Base-by-base conservation (phyloP, 768 basidiomycete genomes). In the Cystofilobasidium capitatum region DNA sequence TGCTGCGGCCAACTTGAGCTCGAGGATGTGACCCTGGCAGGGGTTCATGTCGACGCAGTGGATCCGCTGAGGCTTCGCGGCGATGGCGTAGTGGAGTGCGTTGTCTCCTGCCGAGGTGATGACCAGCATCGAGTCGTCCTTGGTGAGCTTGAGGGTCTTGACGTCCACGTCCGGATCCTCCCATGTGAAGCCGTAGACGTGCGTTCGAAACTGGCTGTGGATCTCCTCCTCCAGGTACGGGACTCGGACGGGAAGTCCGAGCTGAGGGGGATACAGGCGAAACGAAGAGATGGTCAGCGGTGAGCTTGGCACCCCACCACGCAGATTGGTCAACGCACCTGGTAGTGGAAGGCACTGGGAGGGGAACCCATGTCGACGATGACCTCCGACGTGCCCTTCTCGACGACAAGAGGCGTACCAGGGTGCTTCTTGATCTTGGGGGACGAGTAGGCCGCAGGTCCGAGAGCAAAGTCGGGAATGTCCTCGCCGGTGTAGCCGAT, bases 71-170 rank as follows among this genome's bases (percentile, higher is more conserved):
- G 86, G 86, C 36, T 79, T 75, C 2, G 83, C 84, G n/a, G 80
- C 81, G 65, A 86, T 84, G 10, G 86, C 87, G 70, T 89, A 89
- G 74, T 88, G 87, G 40, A 89, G 78, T 2, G 86, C 86, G 74
- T 89, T 89, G 75, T 88, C 88, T 0, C 88, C 88, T 3, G 86
- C 88, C 60, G 83, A 85, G 1, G 87, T 88, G 72, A 89, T 88
- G 22, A 85, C 83, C 16, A 89, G 80, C 73, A 89, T 81, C 0
- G 83, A 81, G 76, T 89, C 88, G 16, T 85, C 80, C 40, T 77
- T 75, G 24, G 81, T 81, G 65, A 89, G 75, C 20, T 83, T 73
- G 7, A 89, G 78, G 71, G 83, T 80, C 70, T 81, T 80, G 81
- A 89, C 83, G 73, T 89, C 88, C 70, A 83, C 86, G 8, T 81